Conservation (phyloP, 805 yeast genomes). For the Wickerhamomyces sydowiorum region DNA sequence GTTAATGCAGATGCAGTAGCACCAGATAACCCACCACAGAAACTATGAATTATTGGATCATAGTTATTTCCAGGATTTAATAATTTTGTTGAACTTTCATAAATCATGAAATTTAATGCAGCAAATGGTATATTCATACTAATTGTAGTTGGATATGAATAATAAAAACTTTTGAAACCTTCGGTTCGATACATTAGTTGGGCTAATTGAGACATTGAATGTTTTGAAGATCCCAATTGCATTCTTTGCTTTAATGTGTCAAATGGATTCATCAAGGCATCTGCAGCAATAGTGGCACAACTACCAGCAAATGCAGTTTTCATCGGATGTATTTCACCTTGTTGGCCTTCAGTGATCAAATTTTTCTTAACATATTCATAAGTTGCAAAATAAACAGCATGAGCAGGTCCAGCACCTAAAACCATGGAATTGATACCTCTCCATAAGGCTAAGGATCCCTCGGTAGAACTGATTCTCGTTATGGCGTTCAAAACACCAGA, state of each 20-base stretch:
- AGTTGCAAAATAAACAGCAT: slow-evolving; percentile 93
- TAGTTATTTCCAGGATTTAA: slow-evolving; percentile 74
- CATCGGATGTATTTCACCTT: slow-evolving; percentile 55
- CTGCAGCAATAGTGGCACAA: slow-evolving; percentile 87
- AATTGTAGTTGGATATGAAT: slow-evolving; percentile 91
- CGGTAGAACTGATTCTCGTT: slow-evolving; percentile 72
- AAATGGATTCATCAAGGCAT: slow-evolving; percentile 96
- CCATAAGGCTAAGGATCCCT: slow-evolving; percentile 88
- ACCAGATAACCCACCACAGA: slow-evolving; percentile 91
- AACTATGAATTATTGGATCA: slow-evolving; percentile 88
- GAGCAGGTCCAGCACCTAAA: slow-evolving; percentile 99
- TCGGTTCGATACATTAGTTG: slow-evolving; percentile 49
- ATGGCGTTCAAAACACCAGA: slow-evolving; percentile 59
- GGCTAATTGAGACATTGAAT: slow-evolving; percentile 30
- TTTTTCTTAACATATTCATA: slow-evolving; percentile 63
- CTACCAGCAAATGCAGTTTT: slow-evolving; percentile 87
- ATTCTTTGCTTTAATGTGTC: slow-evolving; percentile 93
- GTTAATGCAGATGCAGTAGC: slow-evolving; percentile 93
- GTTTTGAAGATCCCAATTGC: slow-evolving; percentile 46
- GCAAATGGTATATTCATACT: slow-evolving; percentile 93
- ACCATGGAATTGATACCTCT: slow-evolving; percentile 90
- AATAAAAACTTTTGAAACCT: slow-evolving; percentile 77
- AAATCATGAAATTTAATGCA: slow-evolving; percentile 87
- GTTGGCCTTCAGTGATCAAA: slow-evolving; percentile 28
- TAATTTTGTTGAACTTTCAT: slow-evolving; percentile 74